These are phyloP conservation scores for Diaporthe velutina DNA, from an alignment of 2,329 filamentous ascomycete genomes.

Conservation along the genomic window DNA sequence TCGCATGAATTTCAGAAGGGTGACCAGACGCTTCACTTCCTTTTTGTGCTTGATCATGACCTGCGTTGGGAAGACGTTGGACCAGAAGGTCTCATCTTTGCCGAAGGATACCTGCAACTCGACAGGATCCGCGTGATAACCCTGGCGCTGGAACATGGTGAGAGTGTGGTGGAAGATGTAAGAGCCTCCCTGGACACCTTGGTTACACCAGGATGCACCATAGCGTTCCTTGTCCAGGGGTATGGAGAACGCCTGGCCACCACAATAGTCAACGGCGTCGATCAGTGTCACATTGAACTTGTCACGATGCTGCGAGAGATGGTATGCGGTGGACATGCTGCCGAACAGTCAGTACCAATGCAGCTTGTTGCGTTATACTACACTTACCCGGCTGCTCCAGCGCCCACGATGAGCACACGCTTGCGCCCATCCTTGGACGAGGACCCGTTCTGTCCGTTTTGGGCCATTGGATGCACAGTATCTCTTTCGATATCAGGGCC, in stretches of 20 bases:
- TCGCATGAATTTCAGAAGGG: constrained; percentile 68
- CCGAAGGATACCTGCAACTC: constrained; percentile 73
- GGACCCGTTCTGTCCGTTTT: constrained; percentile 22
- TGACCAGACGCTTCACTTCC: constrained; percentile 69
- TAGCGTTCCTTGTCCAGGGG: constrained; percentile 68
- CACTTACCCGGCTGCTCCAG: constrained; percentile 54
- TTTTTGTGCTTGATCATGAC: constrained; percentile 66
- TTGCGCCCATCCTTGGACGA: constrained; percentile 42
- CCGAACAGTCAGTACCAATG: background rate
- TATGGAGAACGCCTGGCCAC: constrained; percentile 74
- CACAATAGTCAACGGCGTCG: constrained; percentile 69
- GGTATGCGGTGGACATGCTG: constrained; percentile 69
- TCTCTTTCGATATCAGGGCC: constrained; percentile 22
- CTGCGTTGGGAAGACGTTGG: constrained; percentile 73
- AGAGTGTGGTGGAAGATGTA: constrained; percentile 77
- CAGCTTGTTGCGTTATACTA: background rate
- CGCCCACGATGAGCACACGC: constrained; percentile 55
- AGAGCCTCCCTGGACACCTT: constrained; percentile 73
- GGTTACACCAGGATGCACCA: constrained; percentile 73
- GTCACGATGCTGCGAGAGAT: constrained; percentile 69
- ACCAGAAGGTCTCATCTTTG: constrained; percentile 74
- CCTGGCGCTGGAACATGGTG: constrained; percentile 72
- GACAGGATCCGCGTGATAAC: constrained; percentile 63
- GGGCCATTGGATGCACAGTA: background rate
- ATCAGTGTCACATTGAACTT: constrained; percentile 72